These are phyloP conservation scores for Jaltomata sinuosa DNA, from an alignment of 257 asterid genomes.

Conservation along the genomic window DNA sequence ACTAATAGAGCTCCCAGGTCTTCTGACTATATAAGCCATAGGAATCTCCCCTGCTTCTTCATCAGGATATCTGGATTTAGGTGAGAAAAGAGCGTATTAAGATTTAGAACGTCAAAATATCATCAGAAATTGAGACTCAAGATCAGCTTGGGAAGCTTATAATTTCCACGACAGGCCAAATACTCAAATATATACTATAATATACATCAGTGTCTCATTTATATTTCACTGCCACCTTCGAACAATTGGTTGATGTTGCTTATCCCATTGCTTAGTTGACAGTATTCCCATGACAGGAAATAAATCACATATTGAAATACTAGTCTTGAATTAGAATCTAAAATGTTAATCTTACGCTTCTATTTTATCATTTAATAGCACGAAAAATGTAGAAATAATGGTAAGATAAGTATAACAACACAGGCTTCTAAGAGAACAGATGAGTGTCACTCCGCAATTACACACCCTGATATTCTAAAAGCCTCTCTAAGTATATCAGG, in stretches of 20 bases:
- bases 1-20: constrained; percentile 53
- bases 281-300: neutral
- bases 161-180: neutral
- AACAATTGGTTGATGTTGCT: neutral
- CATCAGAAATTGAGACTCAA: neutral
- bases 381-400: neutral
- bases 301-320: neutral
- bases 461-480: neutral
- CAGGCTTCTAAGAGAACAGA: neutral
- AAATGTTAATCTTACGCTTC: neutral
- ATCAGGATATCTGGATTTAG: constrained; percentile 62
- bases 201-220: neutral
- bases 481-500: neutral
- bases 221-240: neutral
- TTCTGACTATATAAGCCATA: constrained; percentile 83
- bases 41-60: constrained; percentile 97
- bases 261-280: neutral
- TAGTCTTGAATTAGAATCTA: neutral
- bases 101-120: neutral
- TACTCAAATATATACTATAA: neutral
- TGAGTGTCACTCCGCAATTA: neutral
- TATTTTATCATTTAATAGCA: neutral
- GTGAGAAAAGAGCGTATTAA: neutral
- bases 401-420: neutral
- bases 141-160: neutral